Conservation (phyloP, 805 yeast species). For the Metschnikowia gruessii region DNA sequence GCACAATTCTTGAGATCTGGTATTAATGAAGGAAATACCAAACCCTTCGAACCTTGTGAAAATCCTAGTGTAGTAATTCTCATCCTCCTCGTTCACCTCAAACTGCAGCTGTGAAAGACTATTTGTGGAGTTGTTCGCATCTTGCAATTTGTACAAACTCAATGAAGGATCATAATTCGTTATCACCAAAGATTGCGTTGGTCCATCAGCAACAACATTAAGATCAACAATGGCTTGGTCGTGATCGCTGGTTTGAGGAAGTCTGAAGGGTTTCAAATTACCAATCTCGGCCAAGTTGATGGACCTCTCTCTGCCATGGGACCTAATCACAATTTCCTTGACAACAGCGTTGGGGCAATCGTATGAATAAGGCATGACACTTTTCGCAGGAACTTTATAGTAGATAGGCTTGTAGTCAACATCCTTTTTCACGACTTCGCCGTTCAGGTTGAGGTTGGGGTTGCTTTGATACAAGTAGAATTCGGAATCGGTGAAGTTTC, state of each 20-base stretch:
- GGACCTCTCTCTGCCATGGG: conserved; percentile 70
- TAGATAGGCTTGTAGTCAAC: conserved; percentile 70
- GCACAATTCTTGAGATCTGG: conserved; percentile 70
- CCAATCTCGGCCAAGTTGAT: conserved; percentile 93
- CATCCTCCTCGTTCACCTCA: conserved; percentile 54
- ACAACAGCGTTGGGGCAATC: conserved; percentile 90
- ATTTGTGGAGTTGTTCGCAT: conserved; percentile 24
- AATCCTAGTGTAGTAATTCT: conserved; percentile 50
- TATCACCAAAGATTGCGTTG: conserved; percentile 82
- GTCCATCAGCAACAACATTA: conserved; percentile 95
- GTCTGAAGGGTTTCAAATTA: conserved; percentile 76
- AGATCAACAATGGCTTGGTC: conserved; percentile 65
- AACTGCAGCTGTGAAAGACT: conserved; percentile 44
- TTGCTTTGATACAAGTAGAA: conserved; percentile 84
- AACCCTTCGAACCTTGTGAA: conserved; percentile 74
- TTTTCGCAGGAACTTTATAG: conserved; percentile 79
- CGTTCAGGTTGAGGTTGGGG: conserved; percentile 67
- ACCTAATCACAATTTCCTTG: conserved; percentile 73
- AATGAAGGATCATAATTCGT: conserved; percentile 76
- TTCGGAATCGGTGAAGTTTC: conserved; percentile 87
- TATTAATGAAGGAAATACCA: conserved; percentile 80
- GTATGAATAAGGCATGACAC: conserved; percentile 98
- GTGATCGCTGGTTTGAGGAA: conserved; percentile 48
- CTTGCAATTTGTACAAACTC: conserved; percentile 64
- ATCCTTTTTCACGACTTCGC: conserved; percentile 47